Evolutionary conservation across 116 monocot genomes (phyloP).

Genomic region (Trichopus zeylanicus): DNA sequence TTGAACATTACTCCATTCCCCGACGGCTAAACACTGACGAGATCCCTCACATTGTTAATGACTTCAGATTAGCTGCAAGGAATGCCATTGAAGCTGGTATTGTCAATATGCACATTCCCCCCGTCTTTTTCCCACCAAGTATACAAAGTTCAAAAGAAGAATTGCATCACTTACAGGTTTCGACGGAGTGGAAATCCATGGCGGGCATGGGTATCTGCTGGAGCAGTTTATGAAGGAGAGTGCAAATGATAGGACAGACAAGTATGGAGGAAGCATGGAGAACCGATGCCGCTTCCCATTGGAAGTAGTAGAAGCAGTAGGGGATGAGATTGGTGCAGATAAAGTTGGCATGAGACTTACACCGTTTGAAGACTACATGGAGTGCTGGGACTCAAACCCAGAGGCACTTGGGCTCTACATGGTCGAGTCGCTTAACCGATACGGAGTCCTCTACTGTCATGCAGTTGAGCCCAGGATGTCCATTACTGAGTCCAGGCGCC

Average conservation of each 20-base stretch:
- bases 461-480: slow-evolving; percentile 32
- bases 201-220: slow-evolving; percentile 27
- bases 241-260: slow-evolving; percentile 30
- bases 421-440: slow-evolving; percentile 20
- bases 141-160: no score
- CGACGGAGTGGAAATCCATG: slow-evolving; percentile 47
- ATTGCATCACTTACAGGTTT: no score
- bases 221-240: slow-evolving; percentile 48
- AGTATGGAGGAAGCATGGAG: slow-evolving; percentile 42
- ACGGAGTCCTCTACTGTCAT: slow-evolving; percentile 28
- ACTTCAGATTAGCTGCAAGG: slow-evolving; percentile 1
- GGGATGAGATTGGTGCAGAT: slow-evolving; percentile 26
- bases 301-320: slow-evolving; percentile 27
- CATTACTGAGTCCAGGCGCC: slow-evolving; percentile 5
- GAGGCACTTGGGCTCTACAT: slow-evolving; percentile 23
- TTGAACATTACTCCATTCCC: neutral
- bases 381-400: slow-evolving; percentile 30
- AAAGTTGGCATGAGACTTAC: slow-evolving; percentile 33
- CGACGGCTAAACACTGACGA: neutral
- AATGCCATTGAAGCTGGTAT: neutral
- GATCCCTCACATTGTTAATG: neutral
- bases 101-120: no score
- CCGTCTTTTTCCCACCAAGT: no score
- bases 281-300: slow-evolving; percentile 48
- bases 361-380: slow-evolving; percentile 28